Percentiles rank a stretch among this genome's conserved stretches.
Conservation (phyloP, 306 rosid genomes). For the Geum urbanum region DNA sequence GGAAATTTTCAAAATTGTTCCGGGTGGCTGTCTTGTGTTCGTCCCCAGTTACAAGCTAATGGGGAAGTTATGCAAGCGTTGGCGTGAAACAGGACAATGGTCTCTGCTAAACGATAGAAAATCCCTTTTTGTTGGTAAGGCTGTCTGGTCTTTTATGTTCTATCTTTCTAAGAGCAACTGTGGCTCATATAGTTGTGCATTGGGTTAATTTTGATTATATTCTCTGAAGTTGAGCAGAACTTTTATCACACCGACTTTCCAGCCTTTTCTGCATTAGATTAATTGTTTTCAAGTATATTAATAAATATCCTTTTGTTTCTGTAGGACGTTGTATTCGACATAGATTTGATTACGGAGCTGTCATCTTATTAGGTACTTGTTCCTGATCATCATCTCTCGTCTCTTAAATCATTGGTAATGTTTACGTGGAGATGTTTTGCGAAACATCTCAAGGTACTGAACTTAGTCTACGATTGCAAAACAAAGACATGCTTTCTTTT, state of each 20-base stretch:
- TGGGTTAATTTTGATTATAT: not conserved
- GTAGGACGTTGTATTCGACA: conserved; percentile 94
- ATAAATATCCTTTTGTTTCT: conserved; percentile 25
- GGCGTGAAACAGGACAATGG: conserved; percentile 98
- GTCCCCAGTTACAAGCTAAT: conserved; percentile 92
- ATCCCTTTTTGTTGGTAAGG: conserved; percentile 73
- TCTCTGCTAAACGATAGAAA: conserved; percentile 58
- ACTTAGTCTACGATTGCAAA: not conserved
- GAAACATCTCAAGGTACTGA: not conserved
- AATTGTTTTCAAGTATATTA: not conserved
- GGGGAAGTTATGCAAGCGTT: conserved; percentile 79
- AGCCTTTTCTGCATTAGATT: conserved; percentile 3
- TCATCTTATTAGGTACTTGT: conserved; percentile 70
- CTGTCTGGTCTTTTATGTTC: conserved; percentile 18
- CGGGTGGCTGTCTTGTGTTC: conserved; percentile 93
- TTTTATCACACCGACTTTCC: not conserved
- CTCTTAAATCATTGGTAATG: not conserved
- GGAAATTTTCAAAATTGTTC: conserved; percentile 73
- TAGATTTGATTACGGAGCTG: conserved; percentile 85
- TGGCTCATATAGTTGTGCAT: not conserved
- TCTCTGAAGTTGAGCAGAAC: not conserved
- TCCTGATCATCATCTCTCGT: conserved; percentile 10
- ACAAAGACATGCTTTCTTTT: not conserved
- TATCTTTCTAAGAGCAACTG: conserved; percentile 5
- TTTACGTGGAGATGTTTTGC: not conserved